phyloP scores from a whole-genome alignment of 495 filamentous ascomycete genomes.

The Tuber calosporum region DNA sequence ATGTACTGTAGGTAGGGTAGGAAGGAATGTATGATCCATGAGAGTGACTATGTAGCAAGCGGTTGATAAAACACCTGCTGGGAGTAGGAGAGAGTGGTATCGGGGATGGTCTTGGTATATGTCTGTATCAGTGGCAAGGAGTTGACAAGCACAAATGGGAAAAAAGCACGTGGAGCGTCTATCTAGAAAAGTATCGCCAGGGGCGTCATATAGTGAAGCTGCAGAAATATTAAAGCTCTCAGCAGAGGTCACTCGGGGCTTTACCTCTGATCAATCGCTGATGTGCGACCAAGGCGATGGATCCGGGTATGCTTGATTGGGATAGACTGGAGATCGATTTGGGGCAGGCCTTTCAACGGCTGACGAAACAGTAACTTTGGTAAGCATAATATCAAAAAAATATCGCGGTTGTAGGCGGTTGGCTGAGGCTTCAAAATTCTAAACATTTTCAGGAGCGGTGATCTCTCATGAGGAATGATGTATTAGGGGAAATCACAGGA shows the following conservation, averaged over 20 bases:
- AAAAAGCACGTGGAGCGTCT: no score
- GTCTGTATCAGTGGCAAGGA: no score
- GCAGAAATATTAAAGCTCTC: neutral
- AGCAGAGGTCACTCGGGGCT: neutral
- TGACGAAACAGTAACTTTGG: neutral
- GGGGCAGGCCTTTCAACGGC: neutral
- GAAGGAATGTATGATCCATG: neutral
- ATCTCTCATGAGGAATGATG: neutral
- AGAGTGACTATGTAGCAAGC: neutral
- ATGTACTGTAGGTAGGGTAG: neutral
- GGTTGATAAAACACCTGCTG: neutral
- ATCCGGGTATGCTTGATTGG: neutral
- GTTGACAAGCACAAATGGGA: no score
- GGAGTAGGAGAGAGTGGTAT: neutral
- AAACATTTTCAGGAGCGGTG: accelerated
- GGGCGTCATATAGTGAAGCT: neutral
- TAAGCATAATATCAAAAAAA: neutral
- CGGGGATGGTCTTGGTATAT: neutral
- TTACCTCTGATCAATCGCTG: neutral
- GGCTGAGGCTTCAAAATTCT: neutral
- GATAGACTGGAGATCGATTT: neutral
- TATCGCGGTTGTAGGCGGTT: neutral
- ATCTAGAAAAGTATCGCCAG: neutral
- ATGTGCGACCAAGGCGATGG: neutral
- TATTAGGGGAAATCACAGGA: neutral